Evolutionary conservation across 805 yeast species (phyloP), one percentile per base, ranked within the genome.

Genomic region (Ogataea zsoltii): DNA sequence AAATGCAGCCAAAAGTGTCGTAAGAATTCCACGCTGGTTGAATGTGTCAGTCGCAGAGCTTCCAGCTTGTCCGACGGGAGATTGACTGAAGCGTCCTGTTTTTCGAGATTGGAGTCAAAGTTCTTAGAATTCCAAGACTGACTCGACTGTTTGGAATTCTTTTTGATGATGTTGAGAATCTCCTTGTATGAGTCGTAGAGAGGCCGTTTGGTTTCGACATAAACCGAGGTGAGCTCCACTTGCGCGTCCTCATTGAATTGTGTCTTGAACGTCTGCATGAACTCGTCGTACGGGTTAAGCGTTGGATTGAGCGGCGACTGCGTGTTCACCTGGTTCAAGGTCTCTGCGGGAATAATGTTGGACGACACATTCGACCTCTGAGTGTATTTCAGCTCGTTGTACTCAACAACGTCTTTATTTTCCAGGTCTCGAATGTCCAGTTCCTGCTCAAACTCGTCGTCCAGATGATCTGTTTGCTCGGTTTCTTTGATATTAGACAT

Each of bases 1-100:
- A 78, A 78, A 58, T 80, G 83, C 1, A 74, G 60, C 85, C 91
- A 87, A 61, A 85, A 87, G 61, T 86, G 95, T 46, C 80, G 77
- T 33, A 87, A 64, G 59, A 86, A 87, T 61, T 86, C 95, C 30
- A 83, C 74, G 2, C 91, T 80, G 0, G 94, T 84, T 1, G 84
- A 78, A 59, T 87, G 91, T 13, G 84, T 72, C 33, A 84, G 63
- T 41, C 82, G 67, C 30, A 86, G 67, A 36, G 75, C 70, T 40
- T 82, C 86, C 16, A 64, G 46, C 41, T 54, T 54, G 30, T 51
- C 55, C 15, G 39, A 42, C 7, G 57, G 46, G 14, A 55, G 29
- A 14, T 65, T 67, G 33, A 68, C 69, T 18, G 65, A 68, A 42
- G 51, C 64, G 37, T 66, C 62, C 21, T 54, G 56, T 26, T 50